Percentiles rank a stretch among this genome's conserved stretches.
These are phyloP conservation scores for Globisporangium echinulatum DNA, from an alignment of 352 stramenopile genomes.

Conservation along the genomic window DNA sequence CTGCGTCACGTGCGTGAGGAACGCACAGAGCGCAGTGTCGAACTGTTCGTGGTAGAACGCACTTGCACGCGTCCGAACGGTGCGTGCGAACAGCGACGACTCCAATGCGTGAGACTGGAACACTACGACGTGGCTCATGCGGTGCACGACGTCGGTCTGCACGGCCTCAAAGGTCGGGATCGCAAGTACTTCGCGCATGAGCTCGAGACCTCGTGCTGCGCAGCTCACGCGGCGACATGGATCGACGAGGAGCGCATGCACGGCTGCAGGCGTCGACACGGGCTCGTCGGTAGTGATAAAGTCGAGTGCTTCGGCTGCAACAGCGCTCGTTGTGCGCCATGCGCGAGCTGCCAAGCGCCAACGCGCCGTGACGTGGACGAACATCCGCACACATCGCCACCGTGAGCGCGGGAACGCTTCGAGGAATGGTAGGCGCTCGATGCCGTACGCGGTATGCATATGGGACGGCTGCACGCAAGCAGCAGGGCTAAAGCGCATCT, in stretches of 20 bases:
- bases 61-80: slow-evolving; percentile 6
- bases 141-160: slow-evolving; percentile 40
- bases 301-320: slow-evolving; percentile 22
- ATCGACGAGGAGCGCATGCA: slow-evolving; percentile 33
- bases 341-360: slow-evolving; percentile 22
- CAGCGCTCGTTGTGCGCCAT: not conserved
- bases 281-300: slow-evolving; percentile 28
- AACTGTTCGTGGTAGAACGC: slow-evolving; percentile 34
- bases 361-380: slow-evolving; percentile 30
- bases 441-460: slow-evolving; percentile 20
- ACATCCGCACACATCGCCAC: slow-evolving; percentile 33
- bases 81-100: not conserved
- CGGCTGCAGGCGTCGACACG: slow-evolving; percentile 16
- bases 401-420: slow-evolving; percentile 34
- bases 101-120: slow-evolving; percentile 15
- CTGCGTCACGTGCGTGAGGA: slow-evolving; percentile 27
- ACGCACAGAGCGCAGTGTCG: slow-evolving; percentile 21
- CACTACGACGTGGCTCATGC: slow-evolving; percentile 45
- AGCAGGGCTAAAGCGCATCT: slow-evolving; percentile 5
- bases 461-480: slow-evolving; percentile 1
- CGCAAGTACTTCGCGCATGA: slow-evolving; percentile 34
- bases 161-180: slow-evolving; percentile 41
- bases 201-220: slow-evolving; percentile 35
- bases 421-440: slow-evolving; percentile 29
- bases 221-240: slow-evolving; percentile 40